Evolutionary conservation across 257 asterid genomes (phyloP).

Genomic region (Rehmannia glutinosa): DNA sequence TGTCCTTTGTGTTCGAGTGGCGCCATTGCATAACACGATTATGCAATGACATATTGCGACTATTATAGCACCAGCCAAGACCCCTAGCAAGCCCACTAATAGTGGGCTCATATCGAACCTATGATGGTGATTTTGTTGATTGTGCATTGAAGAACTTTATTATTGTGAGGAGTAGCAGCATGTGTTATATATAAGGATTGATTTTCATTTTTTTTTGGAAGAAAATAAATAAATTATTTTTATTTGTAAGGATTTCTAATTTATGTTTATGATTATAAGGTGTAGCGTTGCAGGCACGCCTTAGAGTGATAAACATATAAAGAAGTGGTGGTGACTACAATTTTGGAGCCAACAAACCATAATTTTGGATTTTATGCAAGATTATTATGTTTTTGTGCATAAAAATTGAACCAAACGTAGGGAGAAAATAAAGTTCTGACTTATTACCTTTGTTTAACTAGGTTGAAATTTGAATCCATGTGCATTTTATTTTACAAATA

Average conservation of each 20-base stretch:
- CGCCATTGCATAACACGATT: constrained; percentile 8
- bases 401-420: neutral
- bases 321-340: constrained; percentile 17
- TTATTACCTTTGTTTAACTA: no score
- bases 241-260: neutral
- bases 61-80: constrained; percentile 45
- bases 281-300: constrained; percentile 39
- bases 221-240: neutral
- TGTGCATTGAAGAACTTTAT: constrained; percentile 16
- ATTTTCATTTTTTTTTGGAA: neutral
- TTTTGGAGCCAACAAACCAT: constrained; percentile 28
- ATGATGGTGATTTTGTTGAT: constrained; percentile 20
- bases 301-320: neutral
- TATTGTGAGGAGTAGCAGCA: no score
- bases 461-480: no score
- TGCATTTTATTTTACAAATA: no score
- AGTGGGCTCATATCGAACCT: constrained; percentile 33
- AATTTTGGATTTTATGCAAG: constrained; percentile 19
- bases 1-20: neutral
- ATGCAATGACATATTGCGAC: constrained; percentile 45
- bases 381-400: neutral
- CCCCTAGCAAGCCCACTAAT: constrained; percentile 47
- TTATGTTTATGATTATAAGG: neutral
- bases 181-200: neutral
- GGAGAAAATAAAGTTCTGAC: no score